Evolutionary conservation across 2,329 filamentous ascomycete genomes (phyloP).

Genomic region (Sphaerostilbella broomeana): DNA sequence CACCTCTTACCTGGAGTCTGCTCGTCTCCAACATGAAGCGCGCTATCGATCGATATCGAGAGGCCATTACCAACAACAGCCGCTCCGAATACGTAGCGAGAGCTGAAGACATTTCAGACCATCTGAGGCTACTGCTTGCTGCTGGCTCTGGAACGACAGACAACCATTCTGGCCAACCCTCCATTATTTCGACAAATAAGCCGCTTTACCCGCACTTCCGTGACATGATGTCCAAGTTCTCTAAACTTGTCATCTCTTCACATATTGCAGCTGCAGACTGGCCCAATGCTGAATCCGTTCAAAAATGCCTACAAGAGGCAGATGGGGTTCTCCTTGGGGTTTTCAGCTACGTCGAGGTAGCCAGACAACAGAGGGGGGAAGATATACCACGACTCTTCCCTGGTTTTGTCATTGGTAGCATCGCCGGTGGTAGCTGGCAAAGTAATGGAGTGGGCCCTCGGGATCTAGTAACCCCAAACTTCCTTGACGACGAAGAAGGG

Average conservation of each 20-base stretch:
- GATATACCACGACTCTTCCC: slow-evolving; percentile 89
- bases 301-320: slow-evolving; percentile 95
- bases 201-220: slow-evolving; percentile 93
- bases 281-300: slow-evolving; percentile 85
- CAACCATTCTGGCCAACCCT: slow-evolving; percentile 96
- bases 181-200: slow-evolving; percentile 99
- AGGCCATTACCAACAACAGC: slow-evolving; percentile 76
- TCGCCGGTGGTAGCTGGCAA: slow-evolving; percentile 81
- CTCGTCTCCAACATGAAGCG: slow-evolving; percentile 90
- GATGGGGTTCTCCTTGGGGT: slow-evolving; percentile 91
- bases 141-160: slow-evolving; percentile 96
- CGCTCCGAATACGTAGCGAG: slow-evolving; percentile 86
- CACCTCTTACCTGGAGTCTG: slow-evolving; percentile 79
- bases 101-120: slow-evolving; percentile 97
- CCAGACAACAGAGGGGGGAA: slow-evolving; percentile 85
- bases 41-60: slow-evolving; percentile 82
- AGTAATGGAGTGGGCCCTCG: slow-evolving; percentile 59
- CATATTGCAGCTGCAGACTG: slow-evolving; percentile 96
- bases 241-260: slow-evolving; percentile 95
- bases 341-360: slow-evolving; percentile 93
- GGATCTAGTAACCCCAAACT: slow-evolving; percentile 72
- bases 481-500: slow-evolving; percentile 76
- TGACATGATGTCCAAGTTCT: slow-evolving; percentile 99
- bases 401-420: slow-evolving; percentile 84
- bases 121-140: slow-evolving; percentile 85